A percentile compares a stretch with the other conserved stretches of the same genome.
phyloP scores from a whole-genome alignment of 257 asterid genomes.

The Solanum boliviense region DNA sequence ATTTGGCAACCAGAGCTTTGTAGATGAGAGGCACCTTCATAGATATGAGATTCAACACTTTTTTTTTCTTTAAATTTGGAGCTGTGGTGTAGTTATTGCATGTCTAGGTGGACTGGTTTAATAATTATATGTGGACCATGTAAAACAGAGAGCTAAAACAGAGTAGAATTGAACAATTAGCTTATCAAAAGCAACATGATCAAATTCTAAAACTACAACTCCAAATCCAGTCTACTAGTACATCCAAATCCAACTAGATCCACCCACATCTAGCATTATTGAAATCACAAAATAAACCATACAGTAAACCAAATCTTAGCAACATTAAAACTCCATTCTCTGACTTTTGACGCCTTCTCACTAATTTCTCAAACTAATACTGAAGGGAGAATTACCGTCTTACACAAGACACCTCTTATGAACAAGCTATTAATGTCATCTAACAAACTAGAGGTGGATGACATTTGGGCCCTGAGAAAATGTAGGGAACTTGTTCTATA shows the following conservation, averaged over 20 bases:
- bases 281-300: neutral
- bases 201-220: neutral
- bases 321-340: neutral
- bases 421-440: neutral
- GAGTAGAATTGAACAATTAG: neutral
- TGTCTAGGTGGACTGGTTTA: neutral
- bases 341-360: no score
- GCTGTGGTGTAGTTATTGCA: neutral
- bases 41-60: conserved; percentile 7
- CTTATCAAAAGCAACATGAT: neutral
- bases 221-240: neutral
- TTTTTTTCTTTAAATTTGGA: neutral
- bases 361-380: neutral
- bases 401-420: neutral
- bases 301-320: neutral
- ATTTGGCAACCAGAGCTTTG: no score
- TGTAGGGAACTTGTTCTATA: neutral
- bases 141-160: no score
- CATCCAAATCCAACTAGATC: neutral
- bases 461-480: neutral
- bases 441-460: neutral
- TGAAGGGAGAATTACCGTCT: neutral
- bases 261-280: neutral
- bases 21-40: no score
- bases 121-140: neutral